These are phyloP conservation scores for Septoria linicola DNA, from an alignment of 2,329 filamentous ascomycete species.

Conservation along the genomic window DNA sequence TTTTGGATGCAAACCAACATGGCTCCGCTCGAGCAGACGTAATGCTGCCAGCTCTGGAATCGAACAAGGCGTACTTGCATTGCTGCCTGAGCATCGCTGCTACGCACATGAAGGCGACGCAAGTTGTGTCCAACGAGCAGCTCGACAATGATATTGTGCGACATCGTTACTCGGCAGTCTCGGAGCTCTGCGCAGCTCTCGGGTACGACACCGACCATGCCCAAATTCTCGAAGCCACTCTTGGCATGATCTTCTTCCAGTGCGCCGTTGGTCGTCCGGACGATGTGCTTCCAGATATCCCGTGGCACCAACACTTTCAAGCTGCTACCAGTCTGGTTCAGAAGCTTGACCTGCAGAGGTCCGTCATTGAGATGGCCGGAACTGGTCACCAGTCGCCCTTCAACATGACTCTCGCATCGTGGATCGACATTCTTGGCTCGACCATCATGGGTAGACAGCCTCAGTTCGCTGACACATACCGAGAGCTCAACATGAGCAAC, in stretches of 20 bases:
- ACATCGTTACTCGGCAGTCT: conserved; percentile 85
- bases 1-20: conserved; percentile 85
- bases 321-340: conserved; percentile 81
- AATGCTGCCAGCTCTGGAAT: conserved; percentile 82
- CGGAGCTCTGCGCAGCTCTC: conserved; percentile 78
- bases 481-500: conserved; percentile 76
- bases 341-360: conserved; percentile 74
- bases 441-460: conserved; percentile 87
- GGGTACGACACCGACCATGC: conserved; percentile 77
- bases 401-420: conserved; percentile 90
- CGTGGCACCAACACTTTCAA: conserved; percentile 97
- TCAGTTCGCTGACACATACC: conserved; percentile 89
- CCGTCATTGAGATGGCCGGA: conserved; percentile 53
- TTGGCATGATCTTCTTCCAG: conserved; percentile 96
- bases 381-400: conserved; percentile 67
- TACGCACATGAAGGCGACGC: conserved; percentile 82
- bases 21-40: conserved; percentile 77
- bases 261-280: conserved; percentile 84
- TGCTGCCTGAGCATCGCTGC: conserved; percentile 93
- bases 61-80: conserved; percentile 90
- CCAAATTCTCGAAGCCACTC: conserved; percentile 85
- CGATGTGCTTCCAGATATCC: conserved; percentile 83
- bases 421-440: conserved; percentile 95
- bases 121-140: conserved; percentile 65
- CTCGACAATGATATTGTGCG: conserved; percentile 89